Conservation (phyloP, 768 basidiomycete genomes). For the Naganishia antarctica region DNA sequence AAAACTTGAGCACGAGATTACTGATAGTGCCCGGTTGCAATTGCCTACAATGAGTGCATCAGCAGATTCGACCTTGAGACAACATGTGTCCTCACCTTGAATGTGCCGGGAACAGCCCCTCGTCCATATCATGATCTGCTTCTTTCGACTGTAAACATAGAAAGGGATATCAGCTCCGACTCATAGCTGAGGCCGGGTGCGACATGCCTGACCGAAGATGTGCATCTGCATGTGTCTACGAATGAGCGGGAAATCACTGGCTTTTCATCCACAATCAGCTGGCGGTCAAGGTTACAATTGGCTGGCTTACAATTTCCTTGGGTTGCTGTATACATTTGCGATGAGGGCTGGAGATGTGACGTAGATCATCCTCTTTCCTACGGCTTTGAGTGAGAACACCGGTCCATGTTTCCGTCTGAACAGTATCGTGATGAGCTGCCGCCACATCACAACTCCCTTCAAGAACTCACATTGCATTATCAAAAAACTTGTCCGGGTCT, state of each 20-base stretch:
- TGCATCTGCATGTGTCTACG: slow-evolving; percentile 29
- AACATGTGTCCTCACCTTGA: background rate
- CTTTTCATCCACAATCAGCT: background rate
- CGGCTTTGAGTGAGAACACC: slow-evolving; percentile 32
- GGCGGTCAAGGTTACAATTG: background rate
- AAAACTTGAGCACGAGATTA: background rate
- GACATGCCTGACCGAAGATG: slow-evolving; percentile 29
- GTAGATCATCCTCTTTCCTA: slow-evolving; percentile 34
- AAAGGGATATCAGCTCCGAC: background rate
- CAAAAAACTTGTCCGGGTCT: slow-evolving; percentile 11
- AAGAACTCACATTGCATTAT: background rate
- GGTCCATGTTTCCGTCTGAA: slow-evolving; percentile 26
- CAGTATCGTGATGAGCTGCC: no score
- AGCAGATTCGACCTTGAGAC: background rate
- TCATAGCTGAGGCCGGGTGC: no score
- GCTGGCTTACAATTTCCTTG: slow-evolving; percentile 31
- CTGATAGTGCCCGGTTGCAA: background rate
- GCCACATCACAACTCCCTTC: no score
- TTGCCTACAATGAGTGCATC: background rate
- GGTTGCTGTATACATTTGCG: slow-evolving; percentile 31
- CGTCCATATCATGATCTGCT: background rate
- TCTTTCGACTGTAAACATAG: background rate
- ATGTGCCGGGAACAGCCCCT: slow-evolving; percentile 1
- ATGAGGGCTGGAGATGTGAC: slow-evolving; percentile 38
- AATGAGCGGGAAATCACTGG: slow-evolving; percentile 13